A percentile compares a stretch with the other conserved stretches of the same genome.
Conservation (phyloP, 164 flowering plant species). For the Magnolia sinica region DNA sequence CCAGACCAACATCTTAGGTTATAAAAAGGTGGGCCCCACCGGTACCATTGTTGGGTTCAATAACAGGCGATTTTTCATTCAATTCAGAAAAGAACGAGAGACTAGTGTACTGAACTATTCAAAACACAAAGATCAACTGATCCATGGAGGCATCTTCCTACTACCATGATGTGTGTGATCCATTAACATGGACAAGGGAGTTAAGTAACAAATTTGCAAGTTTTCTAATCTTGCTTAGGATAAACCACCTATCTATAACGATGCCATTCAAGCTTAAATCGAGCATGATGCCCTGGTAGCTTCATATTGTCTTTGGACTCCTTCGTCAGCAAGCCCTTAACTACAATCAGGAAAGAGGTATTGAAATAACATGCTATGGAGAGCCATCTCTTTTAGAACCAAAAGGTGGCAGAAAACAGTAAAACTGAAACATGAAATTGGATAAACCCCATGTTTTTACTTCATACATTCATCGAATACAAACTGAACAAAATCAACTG, state of each 20-base stretch:
- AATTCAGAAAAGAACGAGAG: not conserved
- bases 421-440: not conserved
- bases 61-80: too few relatives aligned
- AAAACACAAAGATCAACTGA: not conserved
- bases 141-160: not conserved
- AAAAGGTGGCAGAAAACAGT: too few relatives aligned
- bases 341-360: not conserved
- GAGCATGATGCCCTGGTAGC: not conserved
- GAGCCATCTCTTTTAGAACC: not conserved
- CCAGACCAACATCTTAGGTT: not conserved
- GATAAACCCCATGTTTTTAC: not conserved
- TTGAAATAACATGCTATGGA: not conserved
- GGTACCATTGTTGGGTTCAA: not conserved
- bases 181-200: not conserved
- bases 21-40: not conserved
- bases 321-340: not conserved
- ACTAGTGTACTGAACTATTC: not conserved
- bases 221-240: not conserved
- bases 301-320: not conserved
- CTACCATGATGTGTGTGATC: not conserved
- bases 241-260: not conserved
- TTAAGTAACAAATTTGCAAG: not conserved
- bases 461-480: not conserved
- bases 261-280: not conserved
- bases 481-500: not conserved